Conservation (phyloP, 805 yeast genomes). For the Saturnispora bothae region DNA sequence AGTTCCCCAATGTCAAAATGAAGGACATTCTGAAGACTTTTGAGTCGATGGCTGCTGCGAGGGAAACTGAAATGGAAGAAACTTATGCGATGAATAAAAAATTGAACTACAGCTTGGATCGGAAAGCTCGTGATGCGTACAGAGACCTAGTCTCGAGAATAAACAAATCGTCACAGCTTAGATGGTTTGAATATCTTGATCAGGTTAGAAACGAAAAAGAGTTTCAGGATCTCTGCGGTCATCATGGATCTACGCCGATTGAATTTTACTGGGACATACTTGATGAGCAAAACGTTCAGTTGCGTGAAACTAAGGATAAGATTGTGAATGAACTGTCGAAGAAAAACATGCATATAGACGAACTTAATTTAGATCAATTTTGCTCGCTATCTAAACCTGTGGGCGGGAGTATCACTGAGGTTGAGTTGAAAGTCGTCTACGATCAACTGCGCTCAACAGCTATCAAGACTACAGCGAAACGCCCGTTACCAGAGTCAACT, state of each 20-base stretch:
- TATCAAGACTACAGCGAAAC: too few species aligned
- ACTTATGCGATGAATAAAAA: constrained; percentile 24
- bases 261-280: constrained; percentile 69
- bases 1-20: constrained; percentile 40
- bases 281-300: constrained; percentile 46
- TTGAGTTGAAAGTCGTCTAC: constrained; percentile 2
- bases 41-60: constrained; percentile 21
- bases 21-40: constrained; percentile 51
- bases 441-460: too few species aligned
- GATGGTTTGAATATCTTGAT: constrained; percentile 48
- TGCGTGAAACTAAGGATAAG: constrained; percentile 51
- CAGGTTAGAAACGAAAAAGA: constrained; percentile 42
- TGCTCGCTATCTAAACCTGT: constrained; percentile 7
- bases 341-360: constrained; percentile 6
- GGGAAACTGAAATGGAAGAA: constrained; percentile 25
- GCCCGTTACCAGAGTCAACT: too few species aligned
- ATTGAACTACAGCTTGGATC: constrained; percentile 43
- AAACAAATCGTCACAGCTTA: constrained; percentile 37
- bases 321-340: constrained; percentile 39
- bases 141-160: constrained; percentile 31
- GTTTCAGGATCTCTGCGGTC: constrained; percentile 56
- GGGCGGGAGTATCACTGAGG: constrained; percentile 6
- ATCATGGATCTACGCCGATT: constrained; percentile 66
- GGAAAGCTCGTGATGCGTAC: constrained; percentile 57
- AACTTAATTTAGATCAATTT: constrained; percentile 10